Conservation (phyloP, 768 basidiomycete species). For the Amyloporia xantha region DNA sequence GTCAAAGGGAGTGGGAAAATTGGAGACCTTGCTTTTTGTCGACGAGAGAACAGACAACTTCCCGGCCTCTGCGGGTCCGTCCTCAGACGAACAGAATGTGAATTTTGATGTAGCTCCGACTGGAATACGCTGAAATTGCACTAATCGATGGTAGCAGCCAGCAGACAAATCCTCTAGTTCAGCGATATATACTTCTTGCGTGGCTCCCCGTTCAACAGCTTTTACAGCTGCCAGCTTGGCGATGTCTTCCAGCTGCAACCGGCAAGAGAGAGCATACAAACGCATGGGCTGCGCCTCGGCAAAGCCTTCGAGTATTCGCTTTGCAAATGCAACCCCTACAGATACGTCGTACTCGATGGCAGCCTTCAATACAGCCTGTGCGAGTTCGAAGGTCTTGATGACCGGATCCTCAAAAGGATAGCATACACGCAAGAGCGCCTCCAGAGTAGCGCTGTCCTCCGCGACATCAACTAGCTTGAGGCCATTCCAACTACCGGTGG, state of each 20-base stretch:
- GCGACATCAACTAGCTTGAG: neutral
- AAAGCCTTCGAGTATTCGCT: neutral
- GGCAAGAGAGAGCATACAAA: neutral
- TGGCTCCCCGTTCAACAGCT: neutral
- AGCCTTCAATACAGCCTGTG: conserved; percentile 2
- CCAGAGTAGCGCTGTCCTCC: conserved; percentile 8
- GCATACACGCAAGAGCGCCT: conserved; percentile 5
- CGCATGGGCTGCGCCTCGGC: neutral
- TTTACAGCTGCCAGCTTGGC: neutral
- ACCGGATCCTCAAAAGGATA: conserved; percentile 6
- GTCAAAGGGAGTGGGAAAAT: neutral
- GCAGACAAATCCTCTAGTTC: neutral
- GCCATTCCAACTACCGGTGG: neutral
- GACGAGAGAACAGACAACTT: no score
- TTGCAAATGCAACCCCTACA: neutral
- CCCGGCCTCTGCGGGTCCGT: neutral
- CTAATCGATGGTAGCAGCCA: neutral
- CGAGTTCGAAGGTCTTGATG: neutral
- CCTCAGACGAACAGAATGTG: neutral
- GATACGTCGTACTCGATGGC: conserved; percentile 6
- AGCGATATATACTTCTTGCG: neutral
- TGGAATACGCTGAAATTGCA: neutral
- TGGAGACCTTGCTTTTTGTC: neutral
- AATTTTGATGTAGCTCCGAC: neutral
- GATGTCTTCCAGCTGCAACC: neutral